Conservation (phyloP, 2,329 filamentous ascomycete genomes). For the Paraphaeosphaeria minitans region DNA sequence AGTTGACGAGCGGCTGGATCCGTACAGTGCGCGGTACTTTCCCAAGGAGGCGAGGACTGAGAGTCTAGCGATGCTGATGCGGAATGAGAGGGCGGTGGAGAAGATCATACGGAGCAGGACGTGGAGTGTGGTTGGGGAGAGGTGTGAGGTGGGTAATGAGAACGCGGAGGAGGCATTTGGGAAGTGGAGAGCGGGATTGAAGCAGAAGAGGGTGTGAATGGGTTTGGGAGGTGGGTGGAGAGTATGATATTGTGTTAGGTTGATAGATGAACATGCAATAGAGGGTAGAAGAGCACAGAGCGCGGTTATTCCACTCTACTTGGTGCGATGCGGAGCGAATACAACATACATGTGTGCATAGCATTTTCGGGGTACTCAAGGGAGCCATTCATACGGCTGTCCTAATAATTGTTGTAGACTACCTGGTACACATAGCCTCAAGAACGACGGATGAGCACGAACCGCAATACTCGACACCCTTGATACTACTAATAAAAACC, state of each 20-base stretch:
- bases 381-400: too few relatives aligned
- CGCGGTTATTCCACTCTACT: slow-evolving; percentile 3
- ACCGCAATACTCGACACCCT: too few relatives aligned
- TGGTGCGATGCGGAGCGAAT: too few relatives aligned
- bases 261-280: neutral
- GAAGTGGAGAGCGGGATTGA: slow-evolving; percentile 35
- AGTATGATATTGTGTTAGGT: slow-evolving; percentile 7
- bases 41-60: slow-evolving; percentile 80
- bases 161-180: slow-evolving; percentile 48
- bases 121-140: slow-evolving; percentile 77
- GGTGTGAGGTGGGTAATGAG: slow-evolving; percentile 66
- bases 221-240: slow-evolving; percentile 10
- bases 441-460: too few relatives aligned
- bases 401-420: too few relatives aligned
- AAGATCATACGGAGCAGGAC: slow-evolving; percentile 79
- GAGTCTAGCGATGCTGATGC: slow-evolving; percentile 71
- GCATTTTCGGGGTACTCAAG: too few relatives aligned
- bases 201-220: slow-evolving; percentile 18
- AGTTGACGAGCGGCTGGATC: slow-evolving; percentile 88
- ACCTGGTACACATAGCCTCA: too few relatives aligned
- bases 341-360: too few relatives aligned
- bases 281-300: neutral
- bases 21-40: slow-evolving; percentile 85
- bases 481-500: too few relatives aligned
- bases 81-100: slow-evolving; percentile 78